Base-by-base conservation (phyloP, 768 basidiomycete species). In the Mycena pura region DNA sequence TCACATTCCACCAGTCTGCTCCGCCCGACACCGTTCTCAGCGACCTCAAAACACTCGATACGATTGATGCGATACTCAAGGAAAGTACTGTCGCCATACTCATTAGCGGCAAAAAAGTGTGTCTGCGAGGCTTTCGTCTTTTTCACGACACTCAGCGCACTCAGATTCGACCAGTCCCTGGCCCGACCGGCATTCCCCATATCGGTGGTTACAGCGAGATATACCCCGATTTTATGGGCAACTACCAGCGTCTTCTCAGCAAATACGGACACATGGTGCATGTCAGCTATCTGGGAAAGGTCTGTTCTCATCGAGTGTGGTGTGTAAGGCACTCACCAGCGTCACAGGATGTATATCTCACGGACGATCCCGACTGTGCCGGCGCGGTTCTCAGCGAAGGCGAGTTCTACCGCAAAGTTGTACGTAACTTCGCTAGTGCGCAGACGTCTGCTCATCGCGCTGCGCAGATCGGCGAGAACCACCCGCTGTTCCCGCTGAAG, bases 221-320 rank as follows among this genome's bases (percentile, higher is more conserved):
- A 4, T 64, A 64, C n/a, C 63, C 63, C 15, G 63, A 64, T 39
- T 64, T 64, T 17, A 60, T 64, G 19, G 63, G 63, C 4, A 64
- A 64, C 24, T 64, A 64, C 19, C 63, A 64, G 49, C 58, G 63
- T 2, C 58, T 64, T 5, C 63, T 64, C 43, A 51, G 3, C 13
- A 56, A 52, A 44, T 64, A 54, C 7, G 63, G 63, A 0, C 63
- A 60, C 15, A 64, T 64, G 14, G 63, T 64, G 1, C 63, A 64
- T 28, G 63, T 64, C 21, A 29, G 21, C 19, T 64, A 60, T 34
- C 43, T 64, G 21, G 58, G 63, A 4, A 64, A 60, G 48, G 63
- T 64, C 1, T 2, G n/a, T 17, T n/a, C 27, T 31, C 25, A 56
- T 27, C 17, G 34, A 24, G 6, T 21, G 28, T 10, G 10, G n/a